Percentiles rank a stretch among this genome's conserved stretches.
Conservation (phyloP, 495 filamentous ascomycete genomes). For the Penicillium pancosmium region DNA sequence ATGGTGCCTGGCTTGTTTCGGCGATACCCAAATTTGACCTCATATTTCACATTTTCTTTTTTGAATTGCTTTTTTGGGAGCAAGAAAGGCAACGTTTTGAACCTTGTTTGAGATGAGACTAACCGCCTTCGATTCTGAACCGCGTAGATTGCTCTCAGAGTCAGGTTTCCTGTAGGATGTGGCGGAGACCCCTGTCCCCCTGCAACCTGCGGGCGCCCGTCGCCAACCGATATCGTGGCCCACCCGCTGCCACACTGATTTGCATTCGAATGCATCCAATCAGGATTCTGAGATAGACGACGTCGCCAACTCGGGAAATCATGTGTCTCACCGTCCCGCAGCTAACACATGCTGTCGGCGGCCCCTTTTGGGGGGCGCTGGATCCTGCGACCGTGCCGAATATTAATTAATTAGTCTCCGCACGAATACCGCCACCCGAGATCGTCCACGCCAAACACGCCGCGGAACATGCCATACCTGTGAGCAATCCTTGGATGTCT, state of each 20-base stretch:
- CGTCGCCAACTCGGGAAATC: constrained; percentile 7
- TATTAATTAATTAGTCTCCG: constrained; percentile 16
- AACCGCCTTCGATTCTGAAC: constrained; percentile 38
- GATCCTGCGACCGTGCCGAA: constrained; percentile 21
- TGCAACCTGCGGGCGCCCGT: constrained; percentile 27
- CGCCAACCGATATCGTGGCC: constrained; percentile 20
- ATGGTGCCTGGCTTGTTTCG: constrained; percentile 25
- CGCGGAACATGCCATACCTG: neutral
- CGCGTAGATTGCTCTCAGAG: constrained; percentile 68
- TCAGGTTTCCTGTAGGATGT: constrained; percentile 69
- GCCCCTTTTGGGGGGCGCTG: constrained; percentile 8
- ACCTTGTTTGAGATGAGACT: constrained; percentile 38
- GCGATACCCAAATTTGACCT: constrained; percentile 37
- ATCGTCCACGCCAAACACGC: neutral
- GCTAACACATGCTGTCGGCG: constrained; percentile 13
- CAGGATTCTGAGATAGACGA: constrained; percentile 11
- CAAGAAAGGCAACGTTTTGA: constrained; percentile 20
- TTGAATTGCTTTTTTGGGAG: constrained; percentile 10
- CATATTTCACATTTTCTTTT: constrained; percentile 18
- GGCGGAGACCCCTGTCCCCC: constrained; percentile 29
- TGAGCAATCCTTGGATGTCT: neutral
- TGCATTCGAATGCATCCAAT: constrained; percentile 23
- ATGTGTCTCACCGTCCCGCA: constrained; percentile 13
- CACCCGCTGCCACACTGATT: constrained; percentile 12
- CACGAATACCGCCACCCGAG: constrained; percentile 6